Evolutionary conservation across 352 stramenopile species (phyloP), one percentile per base, ranked within the genome.

Genomic region (Globisporangium spinosum): DNA sequence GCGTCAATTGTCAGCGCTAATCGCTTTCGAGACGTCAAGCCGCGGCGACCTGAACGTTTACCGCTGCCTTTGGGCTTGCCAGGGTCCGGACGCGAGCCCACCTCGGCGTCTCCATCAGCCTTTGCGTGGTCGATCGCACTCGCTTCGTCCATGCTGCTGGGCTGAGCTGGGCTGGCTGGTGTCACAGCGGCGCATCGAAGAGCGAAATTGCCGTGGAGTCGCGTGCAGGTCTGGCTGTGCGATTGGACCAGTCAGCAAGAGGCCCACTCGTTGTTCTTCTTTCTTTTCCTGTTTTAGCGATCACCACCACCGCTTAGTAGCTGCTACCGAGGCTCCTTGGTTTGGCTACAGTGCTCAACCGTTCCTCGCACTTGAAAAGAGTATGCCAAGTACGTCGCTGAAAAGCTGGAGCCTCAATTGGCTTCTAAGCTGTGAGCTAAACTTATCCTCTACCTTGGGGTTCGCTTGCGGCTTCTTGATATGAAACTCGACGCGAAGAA

Each of bases 1-100:
- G 66, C 49, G 35, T 71, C 59, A 25, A 71, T 71, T 53, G 65
- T 71, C 49, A 72, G 55, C 15, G 20, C 62, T 32, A 59, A 47
- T 66, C 55, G 54, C 35, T 70, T 70, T 10, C 67, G 67, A 40
- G 54, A 54, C 13, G 17, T 40, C 23, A 72, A 22, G 4, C 62
- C 54, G 25, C 53, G 67, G 1, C 62, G 63, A 8, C 62, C 40
- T 9, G 23, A 20, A 2, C 55, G 54, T n/a, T 10, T 45, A 23
- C 45, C 40, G 15, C 5, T 55, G 23, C 25, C 8, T n/a, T 45
- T 59, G 23, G 15, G 9, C 54, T 57, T 62, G 20, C 17, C 15
- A 20, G 10, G 27, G 1, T 25, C 17, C 35, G 8, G 32, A 29
- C 20, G 55, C 32, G 35, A 23, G 15, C 15, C 27, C 40, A 29